phyloP scores from a whole-genome alignment of 768 basidiomycete genomes.

The Gautieria morchelliformis region DNA sequence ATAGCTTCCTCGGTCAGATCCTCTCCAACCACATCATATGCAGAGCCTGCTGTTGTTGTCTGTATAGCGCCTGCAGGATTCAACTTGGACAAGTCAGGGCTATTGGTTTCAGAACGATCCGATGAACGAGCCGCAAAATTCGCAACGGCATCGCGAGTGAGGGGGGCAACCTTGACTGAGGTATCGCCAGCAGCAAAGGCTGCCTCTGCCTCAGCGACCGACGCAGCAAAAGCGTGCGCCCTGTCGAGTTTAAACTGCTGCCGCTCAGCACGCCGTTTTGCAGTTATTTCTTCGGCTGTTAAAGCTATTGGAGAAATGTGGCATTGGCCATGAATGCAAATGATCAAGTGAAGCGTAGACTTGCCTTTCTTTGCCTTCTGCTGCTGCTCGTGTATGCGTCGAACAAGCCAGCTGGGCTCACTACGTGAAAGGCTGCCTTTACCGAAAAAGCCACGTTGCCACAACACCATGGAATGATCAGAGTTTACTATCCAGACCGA shows the following conservation, averaged over 20 bases:
- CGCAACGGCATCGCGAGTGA: conserved; percentile 7
- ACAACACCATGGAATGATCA: conserved; percentile 60
- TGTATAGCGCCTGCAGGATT: neutral
- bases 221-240: conserved; percentile 76
- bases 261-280: conserved; percentile 76
- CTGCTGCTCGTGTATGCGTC: conserved; percentile 56
- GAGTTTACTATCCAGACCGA: conserved; percentile 76
- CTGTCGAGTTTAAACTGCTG: conserved; percentile 91
- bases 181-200: conserved; percentile 59
- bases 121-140: neutral
- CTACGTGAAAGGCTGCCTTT: conserved; percentile 92
- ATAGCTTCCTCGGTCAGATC: conserved; percentile 38
- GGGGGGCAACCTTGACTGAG: conserved; percentile 8
- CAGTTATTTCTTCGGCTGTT: conserved; percentile 88
- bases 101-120: neutral
- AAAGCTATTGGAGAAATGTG: conserved; percentile 33
- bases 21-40: conserved; percentile 9
- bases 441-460: conserved; percentile 92
- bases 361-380: conserved; percentile 52
- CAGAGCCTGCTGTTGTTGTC: neutral
- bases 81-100: neutral
- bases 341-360: conserved; percentile 18
- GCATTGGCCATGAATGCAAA: neutral
- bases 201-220: conserved; percentile 69
- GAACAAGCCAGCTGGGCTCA: conserved; percentile 86